These are phyloP conservation scores for Blastobotrys serpentis DNA, from an alignment of 1,139 yeast species.

Conservation along the genomic window DNA sequence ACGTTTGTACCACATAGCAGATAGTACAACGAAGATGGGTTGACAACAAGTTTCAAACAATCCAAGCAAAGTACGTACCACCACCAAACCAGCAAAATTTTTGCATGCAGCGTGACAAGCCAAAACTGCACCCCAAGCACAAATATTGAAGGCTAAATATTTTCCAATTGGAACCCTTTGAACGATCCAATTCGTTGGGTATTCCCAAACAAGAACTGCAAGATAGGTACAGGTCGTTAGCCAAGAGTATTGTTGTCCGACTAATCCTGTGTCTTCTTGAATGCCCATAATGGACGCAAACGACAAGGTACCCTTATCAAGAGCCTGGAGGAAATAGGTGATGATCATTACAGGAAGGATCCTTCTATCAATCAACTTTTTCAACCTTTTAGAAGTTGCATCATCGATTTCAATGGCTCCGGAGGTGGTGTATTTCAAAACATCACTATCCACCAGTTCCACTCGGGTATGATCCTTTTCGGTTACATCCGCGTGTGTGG, in stretches of 20 bases:
- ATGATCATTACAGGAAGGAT: constrained; percentile 45
- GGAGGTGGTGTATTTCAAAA: constrained; percentile 16
- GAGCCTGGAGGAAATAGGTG: constrained; percentile 54
- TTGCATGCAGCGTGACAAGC: constrained; percentile 47
- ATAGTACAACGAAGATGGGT: constrained; percentile 26
- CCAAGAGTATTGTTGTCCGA: constrained; percentile 50
- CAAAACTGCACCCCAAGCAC: constrained; percentile 50
- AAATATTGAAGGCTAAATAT: constrained; percentile 44
- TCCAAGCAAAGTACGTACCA: constrained; percentile 51
- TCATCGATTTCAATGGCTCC: constrained; percentile 21
- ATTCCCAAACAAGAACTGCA: constrained; percentile 47
- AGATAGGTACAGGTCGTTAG: constrained; percentile 47
- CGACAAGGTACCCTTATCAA: constrained; percentile 49
- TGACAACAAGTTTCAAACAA: constrained; percentile 45
- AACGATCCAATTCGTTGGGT: constrained; percentile 38
- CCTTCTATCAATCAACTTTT: constrained; percentile 55
- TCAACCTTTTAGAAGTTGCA: constrained; percentile 39
- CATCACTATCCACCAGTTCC: constrained; percentile 11
- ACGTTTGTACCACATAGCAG: constrained; percentile 31
- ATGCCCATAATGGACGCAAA: constrained; percentile 50
- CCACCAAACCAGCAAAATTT: constrained; percentile 47
- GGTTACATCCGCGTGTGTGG: constrained; percentile 1
- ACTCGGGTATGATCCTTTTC: constrained; percentile 3
- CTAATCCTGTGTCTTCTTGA: constrained; percentile 39
- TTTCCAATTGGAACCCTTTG: constrained; percentile 53